phyloP scores from a whole-genome alignment of 768 basidiomycete genomes.

The Polyporus arcularius region DNA sequence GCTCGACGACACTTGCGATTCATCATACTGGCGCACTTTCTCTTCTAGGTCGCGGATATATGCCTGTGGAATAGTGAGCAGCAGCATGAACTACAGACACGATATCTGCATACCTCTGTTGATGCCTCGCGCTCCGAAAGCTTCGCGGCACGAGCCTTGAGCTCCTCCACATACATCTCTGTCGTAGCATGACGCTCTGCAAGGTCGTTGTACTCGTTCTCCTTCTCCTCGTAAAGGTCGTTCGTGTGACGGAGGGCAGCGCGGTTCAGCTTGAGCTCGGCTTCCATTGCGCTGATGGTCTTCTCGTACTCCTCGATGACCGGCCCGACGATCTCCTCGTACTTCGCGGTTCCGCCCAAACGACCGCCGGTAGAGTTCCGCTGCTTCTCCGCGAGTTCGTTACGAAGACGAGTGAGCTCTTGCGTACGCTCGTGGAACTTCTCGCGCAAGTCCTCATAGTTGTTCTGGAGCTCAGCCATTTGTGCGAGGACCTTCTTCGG shows the following conservation, averaged over 20 bases:
- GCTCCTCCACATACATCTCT: conserved; percentile 86
- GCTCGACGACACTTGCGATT: conserved; percentile 71
- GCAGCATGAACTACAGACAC: not conserved
- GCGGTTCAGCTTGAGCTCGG: conserved; percentile 83
- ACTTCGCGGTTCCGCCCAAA: conserved; percentile 63
- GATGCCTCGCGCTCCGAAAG: conserved; percentile 86
- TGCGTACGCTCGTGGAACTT: conserved; percentile 89
- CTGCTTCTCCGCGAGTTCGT: conserved; percentile 77
- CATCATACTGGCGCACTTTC: conserved; percentile 84
- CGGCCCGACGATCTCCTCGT: conserved; percentile 93
- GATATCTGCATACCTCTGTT: conserved; percentile 67
- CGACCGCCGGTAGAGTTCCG: conserved; percentile 60
- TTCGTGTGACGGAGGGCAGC: conserved; percentile 90
- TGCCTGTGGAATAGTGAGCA: conserved; percentile 51
- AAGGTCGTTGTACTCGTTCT: conserved; percentile 70
- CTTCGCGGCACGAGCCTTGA: conserved; percentile 77
- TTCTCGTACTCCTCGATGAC: conserved; percentile 99
- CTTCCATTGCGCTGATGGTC: conserved; percentile 93
- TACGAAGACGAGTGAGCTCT: conserved; percentile 77
- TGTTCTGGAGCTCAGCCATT: conserved; percentile 82
- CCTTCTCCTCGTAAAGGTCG: conserved; percentile 90
- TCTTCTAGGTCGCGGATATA: conserved; percentile 94
- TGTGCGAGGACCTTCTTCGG: conserved; percentile 78
- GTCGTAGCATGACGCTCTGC: conserved; percentile 73
- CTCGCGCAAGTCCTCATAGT: conserved; percentile 80